These are phyloP conservation scores for Backusella macrospora DNA, from an alignment of 192 early-diverging fungal genomes.

Conservation along the genomic window DNA sequence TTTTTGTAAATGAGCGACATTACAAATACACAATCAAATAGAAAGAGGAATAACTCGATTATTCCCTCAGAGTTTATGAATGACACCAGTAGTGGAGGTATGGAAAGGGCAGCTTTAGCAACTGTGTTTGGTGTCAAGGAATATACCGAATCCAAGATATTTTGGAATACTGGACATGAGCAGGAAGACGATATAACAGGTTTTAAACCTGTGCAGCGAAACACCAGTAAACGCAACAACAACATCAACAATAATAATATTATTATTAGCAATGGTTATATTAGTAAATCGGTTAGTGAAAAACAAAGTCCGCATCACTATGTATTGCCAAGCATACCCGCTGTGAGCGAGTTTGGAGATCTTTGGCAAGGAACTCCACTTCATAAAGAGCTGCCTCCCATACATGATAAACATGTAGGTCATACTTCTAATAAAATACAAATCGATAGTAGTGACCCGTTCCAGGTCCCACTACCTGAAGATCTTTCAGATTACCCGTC, in stretches of 20 bases:
- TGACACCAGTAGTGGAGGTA: conserved; percentile 21
- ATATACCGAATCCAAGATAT: conserved; percentile 22
- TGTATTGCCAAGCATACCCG: conserved; percentile 14
- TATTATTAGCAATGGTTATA: background rate
- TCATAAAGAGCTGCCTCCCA: background rate
- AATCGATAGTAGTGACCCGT: background rate
- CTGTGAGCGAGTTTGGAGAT: conserved; percentile 22
- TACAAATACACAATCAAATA: background rate
- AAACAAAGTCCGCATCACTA: conserved; percentile 2
- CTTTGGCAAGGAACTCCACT: background rate
- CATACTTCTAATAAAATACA: background rate
- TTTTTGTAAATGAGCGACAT: conserved; percentile 15
- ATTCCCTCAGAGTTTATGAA: conserved; percentile 27
- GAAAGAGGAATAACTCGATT: conserved; percentile 29
- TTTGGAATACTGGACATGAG: conserved; percentile 16
- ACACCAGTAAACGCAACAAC: background rate
- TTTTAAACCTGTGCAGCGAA: conserved; percentile 15
- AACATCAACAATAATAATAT: background rate
- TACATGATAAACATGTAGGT: background rate
- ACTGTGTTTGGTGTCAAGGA: conserved; percentile 31
- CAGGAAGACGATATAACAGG: conserved; percentile 1
- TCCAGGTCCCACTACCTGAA: conserved; percentile 24
- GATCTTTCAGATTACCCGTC: conserved; percentile 38
- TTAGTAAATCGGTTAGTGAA: background rate
- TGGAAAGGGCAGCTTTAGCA: conserved; percentile 22